phyloP scores from a whole-genome alignment of 2,329 filamentous ascomycete genomes.

The Aspergillus niger region DNA sequence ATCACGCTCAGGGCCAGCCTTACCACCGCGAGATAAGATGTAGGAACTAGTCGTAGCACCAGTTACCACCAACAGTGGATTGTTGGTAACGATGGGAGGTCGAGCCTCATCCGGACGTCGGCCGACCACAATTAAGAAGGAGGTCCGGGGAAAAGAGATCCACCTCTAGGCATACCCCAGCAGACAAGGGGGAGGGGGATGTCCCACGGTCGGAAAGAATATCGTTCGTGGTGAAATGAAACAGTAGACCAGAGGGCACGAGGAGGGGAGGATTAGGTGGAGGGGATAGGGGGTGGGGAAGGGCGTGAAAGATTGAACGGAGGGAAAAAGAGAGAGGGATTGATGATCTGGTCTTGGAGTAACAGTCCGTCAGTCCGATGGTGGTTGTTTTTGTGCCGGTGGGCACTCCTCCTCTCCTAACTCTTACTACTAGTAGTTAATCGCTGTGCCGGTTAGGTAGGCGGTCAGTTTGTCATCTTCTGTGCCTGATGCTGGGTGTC shows the following conservation, averaged over 20 bases:
- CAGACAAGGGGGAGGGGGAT: not conserved
- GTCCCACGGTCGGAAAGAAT: not conserved
- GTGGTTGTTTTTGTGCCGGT: not conserved
- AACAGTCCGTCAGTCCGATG: not conserved
- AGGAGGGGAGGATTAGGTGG: not conserved
- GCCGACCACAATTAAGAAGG: constrained; percentile 7
- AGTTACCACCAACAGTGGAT: not conserved
- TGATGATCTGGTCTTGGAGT: constrained; percentile 7
- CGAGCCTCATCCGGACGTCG: constrained; percentile 9
- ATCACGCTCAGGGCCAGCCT: not conserved
- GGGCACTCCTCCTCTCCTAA: no score
- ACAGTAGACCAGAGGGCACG: not conserved
- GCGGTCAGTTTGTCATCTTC: no score
- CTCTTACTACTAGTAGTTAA: no score
- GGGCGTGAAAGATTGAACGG: not conserved
- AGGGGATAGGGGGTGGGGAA: not conserved
- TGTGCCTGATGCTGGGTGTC: no score
- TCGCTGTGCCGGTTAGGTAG: no score
- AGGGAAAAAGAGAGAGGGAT: constrained; percentile 1
- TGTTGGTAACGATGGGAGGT: constrained; percentile 6
- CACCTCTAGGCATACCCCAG: constrained; percentile 9
- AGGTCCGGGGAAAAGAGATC: not conserved
- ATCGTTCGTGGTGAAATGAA: not conserved
- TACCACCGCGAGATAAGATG: not conserved
- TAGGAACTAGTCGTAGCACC: not conserved